Percentiles rank a stretch among this genome's conserved stretches.
phyloP scores from a whole-genome alignment of 208 protist species.

The Crithidia acanthocephali region DNA sequence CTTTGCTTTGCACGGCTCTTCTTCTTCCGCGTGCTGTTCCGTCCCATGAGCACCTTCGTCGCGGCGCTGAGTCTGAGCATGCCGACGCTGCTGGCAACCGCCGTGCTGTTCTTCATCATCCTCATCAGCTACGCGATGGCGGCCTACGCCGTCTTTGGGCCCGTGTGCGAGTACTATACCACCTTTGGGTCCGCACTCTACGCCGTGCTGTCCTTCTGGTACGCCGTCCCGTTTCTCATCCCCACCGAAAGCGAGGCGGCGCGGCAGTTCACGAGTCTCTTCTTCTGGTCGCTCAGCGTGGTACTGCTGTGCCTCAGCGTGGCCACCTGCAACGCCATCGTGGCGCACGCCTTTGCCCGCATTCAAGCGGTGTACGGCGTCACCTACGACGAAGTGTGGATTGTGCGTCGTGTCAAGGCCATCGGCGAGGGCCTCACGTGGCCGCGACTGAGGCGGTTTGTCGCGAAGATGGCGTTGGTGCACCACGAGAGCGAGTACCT shows the following conservation, averaged over 20 bases:
- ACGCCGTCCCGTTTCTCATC: not conserved
- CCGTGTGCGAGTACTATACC: constrained; percentile 4
- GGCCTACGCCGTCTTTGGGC: constrained; percentile 17
- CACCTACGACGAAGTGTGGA: constrained; percentile 16
- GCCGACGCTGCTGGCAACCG: not conserved
- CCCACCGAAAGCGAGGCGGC: not conserved
- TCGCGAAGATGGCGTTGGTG: not conserved
- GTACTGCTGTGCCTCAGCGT: not conserved
- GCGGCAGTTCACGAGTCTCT: constrained; percentile 10
- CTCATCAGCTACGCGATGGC: constrained; percentile 10
- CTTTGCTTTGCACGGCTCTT: constrained; percentile 21
- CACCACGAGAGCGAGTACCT: constrained; percentile 6
- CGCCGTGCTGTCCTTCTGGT: constrained; percentile 16
- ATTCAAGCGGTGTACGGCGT: constrained; percentile 18
- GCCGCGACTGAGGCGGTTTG: not conserved
- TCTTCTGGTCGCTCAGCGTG: constrained; percentile 8
- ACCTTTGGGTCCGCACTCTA: constrained; percentile 19
- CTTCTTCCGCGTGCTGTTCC: constrained; percentile 7
- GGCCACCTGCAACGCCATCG: not conserved
- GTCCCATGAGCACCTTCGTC: constrained; percentile 9
- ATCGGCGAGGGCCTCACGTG: constrained; percentile 2
- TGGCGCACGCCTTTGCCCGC: constrained; percentile 10
- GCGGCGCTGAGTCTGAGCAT: constrained; percentile 9
- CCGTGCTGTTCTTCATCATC: not conserved
- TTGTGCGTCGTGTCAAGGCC: not conserved